Base-by-base conservation (phyloP, 2,329 filamentous ascomycete genomes). In the Didymellaceae sp. region DNA sequence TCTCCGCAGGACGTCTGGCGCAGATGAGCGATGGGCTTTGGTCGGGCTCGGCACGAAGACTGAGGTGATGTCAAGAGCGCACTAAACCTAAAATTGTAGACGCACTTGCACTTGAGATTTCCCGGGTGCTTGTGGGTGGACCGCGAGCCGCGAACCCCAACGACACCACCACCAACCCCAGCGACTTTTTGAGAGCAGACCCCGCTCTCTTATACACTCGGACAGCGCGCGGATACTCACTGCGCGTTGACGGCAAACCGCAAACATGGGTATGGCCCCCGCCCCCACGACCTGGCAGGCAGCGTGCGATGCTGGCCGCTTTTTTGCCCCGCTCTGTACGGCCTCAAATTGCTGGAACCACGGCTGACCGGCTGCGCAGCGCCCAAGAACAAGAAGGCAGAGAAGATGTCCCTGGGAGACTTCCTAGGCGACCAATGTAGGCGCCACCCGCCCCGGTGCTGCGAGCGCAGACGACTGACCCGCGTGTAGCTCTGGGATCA, bases 371-470 rank as follows among this genome's bases (percentile, higher is more conserved):
- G 45, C 54, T 55, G 44, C 73, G 54, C 71, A 96, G 92, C 89
- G 84, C 93, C 92, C 65, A 90, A 92, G 77, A 95, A 95, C 82
- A 89, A 91, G 81, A 89, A 91, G 81, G 83, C 86, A 77, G 88
- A 96, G 86, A 99, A 95, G 84, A 93, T 99, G 89, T 91, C 90
- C 82, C 87, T 97, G 74, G 90, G 91, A 82, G 90, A 91, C 79
- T 99, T 99, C 85, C 85, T 99, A 82, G 83, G 84, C 74, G 91
- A 97, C 77, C 84, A 91, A 77, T 87, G 93, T 97, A 83, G 78
- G 90, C 67, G 65, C 62, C 61, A 58, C 59, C 57, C 55, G 53
- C 60, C 42, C 26, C 43, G 53, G 62, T 5, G 44, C 39, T 47
- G 51, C 52, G 52, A 45, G 58, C 55, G 57, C 40, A 45, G 37